These are phyloP conservation scores for Brassica balearica DNA, from an alignment of 441 rosid genomes.

Conservation along the genomic window DNA sequence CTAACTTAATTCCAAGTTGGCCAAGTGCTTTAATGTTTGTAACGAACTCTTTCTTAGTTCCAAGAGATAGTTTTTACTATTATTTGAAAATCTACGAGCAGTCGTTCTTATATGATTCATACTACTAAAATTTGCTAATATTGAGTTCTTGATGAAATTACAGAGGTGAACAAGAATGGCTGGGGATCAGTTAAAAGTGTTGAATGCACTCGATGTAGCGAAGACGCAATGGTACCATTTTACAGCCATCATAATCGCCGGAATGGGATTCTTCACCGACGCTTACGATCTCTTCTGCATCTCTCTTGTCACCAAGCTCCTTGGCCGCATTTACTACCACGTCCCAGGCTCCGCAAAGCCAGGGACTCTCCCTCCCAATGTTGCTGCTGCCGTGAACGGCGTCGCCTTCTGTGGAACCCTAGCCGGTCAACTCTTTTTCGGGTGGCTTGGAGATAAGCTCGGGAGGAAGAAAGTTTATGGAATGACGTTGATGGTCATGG, in stretches of 20 bases:
- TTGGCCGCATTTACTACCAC: not conserved
- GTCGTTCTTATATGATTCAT: not conserved
- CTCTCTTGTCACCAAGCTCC: not conserved
- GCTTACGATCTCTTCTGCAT: constrained; percentile 5
- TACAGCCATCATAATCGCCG: not conserved
- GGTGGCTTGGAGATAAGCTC: constrained; percentile 5
- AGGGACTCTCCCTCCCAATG: constrained; percentile 3
- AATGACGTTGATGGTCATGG: not conserved
- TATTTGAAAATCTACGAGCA: not conserved
- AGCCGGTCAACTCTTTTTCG: not conserved
- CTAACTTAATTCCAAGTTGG: constrained; percentile 35
- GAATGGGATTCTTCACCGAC: constrained; percentile 7
- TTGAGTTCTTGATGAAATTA: not conserved
- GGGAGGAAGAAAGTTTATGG: constrained; percentile 9
- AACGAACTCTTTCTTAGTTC: not conserved
- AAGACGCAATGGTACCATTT: not conserved
- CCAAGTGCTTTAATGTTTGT: constrained; percentile 13
- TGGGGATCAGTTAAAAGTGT: not conserved
- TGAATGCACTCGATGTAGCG: not conserved
- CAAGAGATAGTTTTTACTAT: not conserved
- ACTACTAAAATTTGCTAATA: not conserved
- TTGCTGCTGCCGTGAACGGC: not conserved
- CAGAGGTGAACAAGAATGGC: constrained; percentile 3
- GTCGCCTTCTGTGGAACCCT: constrained; percentile 3
- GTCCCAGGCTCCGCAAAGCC: not conserved